Conservation (phyloP, 164 flowering plant genomes). For the Umbellularia californica region DNA sequence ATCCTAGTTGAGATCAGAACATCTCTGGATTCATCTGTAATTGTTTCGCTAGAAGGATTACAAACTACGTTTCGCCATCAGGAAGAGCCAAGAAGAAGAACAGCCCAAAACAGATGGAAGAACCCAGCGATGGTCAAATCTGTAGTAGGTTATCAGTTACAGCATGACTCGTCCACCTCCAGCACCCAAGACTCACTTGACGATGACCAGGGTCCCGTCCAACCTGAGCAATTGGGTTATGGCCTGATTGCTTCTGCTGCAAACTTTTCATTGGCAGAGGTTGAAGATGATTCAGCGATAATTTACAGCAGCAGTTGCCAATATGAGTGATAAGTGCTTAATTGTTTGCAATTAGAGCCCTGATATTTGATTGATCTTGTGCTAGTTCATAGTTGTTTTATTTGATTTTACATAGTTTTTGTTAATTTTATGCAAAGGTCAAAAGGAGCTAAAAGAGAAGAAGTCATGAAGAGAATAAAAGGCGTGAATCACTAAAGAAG, state of each 20-base stretch:
- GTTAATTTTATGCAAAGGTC: no score
- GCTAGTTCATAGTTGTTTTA: no score
- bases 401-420: no score
- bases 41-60: conserved; percentile 14
- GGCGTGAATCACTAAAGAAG: no score
- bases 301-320: not conserved
- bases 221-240: not conserved
- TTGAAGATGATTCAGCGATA: conserved; percentile 3
- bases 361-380: no score
- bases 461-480: no score
- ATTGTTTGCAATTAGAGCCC: no score
- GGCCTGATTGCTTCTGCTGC: conserved; percentile 7
- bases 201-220: not conserved
- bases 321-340: not conserved
- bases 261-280: not conserved
- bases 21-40: conserved; percentile 15
- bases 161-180: conserved; percentile 15
- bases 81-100: conserved; percentile 11
- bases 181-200: conserved; percentile 13
- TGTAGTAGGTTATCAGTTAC: conserved; percentile 3
- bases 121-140: not conserved
- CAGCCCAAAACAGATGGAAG: conserved; percentile 8
- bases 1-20: conserved; percentile 24
- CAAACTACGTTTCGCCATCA: conserved; percentile 4
- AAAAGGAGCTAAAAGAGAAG: no score